These are phyloP conservation scores for Penicillium sp. DNA, from an alignment of 2,329 filamentous ascomycete species.

Conservation along the genomic window DNA sequence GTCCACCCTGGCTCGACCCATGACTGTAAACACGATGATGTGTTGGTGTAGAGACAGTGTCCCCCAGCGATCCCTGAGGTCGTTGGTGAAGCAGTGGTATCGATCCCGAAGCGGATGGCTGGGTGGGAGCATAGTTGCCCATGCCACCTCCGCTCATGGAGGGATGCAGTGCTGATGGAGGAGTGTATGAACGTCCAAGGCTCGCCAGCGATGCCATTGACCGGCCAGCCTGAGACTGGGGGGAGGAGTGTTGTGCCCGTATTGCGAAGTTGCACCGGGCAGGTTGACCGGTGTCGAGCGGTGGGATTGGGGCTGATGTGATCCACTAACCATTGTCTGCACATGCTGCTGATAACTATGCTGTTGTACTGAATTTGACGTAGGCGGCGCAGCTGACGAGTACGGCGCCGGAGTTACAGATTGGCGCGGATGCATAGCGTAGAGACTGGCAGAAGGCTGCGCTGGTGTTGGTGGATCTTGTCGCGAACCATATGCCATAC, in stretches of 20 bases:
- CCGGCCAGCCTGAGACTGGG: constrained; percentile 31
- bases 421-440: constrained; percentile 33
- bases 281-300: constrained; percentile 34
- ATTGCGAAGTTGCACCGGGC: constrained; percentile 26
- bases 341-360: constrained; percentile 40
- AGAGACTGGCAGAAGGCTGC: constrained; percentile 30
- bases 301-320: constrained; percentile 36
- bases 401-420: constrained; percentile 27
- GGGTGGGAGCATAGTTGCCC: constrained; percentile 29
- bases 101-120: constrained; percentile 20
- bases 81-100: constrained; percentile 32
- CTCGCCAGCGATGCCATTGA: constrained; percentile 27
- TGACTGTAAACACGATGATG: constrained; percentile 43
- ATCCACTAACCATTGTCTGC: constrained; percentile 40
- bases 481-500: constrained; percentile 32
- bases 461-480: constrained; percentile 33
- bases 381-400: constrained; percentile 23
- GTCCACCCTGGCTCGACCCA: constrained; percentile 31
- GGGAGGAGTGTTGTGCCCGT: constrained; percentile 38
- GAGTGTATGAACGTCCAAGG: constrained; percentile 41
- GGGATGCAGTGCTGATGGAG: constrained; percentile 36
- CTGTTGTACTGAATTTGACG: constrained; percentile 25
- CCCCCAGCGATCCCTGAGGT: constrained; percentile 26
- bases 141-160: constrained; percentile 29
- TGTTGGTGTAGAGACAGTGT: constrained; percentile 23